Evolutionary conservation across 352 stramenopile species (phyloP), one percentile per base, ranked within the genome.

Genomic region (Phytophthora cactorum): DNA sequence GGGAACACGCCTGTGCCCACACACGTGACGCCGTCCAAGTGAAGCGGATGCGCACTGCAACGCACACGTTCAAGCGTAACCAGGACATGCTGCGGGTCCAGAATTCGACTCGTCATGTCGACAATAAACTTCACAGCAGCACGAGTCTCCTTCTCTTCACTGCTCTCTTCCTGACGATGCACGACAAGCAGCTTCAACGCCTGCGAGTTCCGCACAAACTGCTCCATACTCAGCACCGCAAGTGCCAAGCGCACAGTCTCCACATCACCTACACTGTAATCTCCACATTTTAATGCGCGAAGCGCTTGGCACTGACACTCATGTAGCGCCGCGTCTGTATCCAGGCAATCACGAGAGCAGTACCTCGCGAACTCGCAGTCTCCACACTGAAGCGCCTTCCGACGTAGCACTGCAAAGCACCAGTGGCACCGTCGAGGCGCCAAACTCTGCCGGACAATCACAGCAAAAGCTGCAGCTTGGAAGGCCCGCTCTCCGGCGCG

Each of bases 1-100:
- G 82, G 84, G 56, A 92, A 90, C 11, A 92, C n/a, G 0, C 84
- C 84, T 5, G 84, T 49, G 25, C 80, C 82, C 8, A 79, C 75
- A 54, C 74, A 75, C 5, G 60, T 58, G 32, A 72, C 50, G 11
- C 79, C 78, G 51, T 88, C 70, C 12, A 87, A 15, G 44, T 66
- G 69, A 11, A 92, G 53, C 34, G 84, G 78, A 61, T 92, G 81
- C 5, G 79, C 79, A 52, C 90, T 92, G 66, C 60, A 77, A 47
- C 79, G 75, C 46, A 90, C 70, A n/a, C 74, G 70, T 28, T 74
- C 49, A 3, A 91, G 54, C 10, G 71, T 87, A 39, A 49, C 11
- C 0, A 41, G 52, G 9, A 89, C 71, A 66, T 84, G 81, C 41
- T 59, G 66, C 6, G 50, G 38, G 39, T 62, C 46, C 39, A 70